phyloP scores from a whole-genome alignment of 768 basidiomycete species.

The Lyophyllum semitale region DNA sequence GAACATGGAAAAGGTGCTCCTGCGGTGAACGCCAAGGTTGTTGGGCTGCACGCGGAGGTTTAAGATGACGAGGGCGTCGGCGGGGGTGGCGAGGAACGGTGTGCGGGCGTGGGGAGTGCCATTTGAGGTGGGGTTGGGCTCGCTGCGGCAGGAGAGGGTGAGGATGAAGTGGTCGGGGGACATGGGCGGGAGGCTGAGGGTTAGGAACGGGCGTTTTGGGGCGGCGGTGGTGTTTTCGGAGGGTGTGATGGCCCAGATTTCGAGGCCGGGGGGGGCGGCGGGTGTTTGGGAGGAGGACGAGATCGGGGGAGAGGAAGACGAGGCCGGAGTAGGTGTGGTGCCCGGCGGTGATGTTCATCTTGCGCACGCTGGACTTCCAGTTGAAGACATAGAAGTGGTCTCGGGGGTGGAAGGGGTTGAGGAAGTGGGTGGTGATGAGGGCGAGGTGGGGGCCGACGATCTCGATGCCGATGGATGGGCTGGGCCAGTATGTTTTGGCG shows the following conservation, averaged over 20 bases:
- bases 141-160: constrained; percentile 36
- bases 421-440: constrained; percentile 2
- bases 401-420: neutral
- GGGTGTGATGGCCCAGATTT: constrained; percentile 35
- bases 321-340: constrained; percentile 26
- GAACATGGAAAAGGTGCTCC: constrained; percentile 31
- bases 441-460: constrained; percentile 16
- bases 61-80: constrained; percentile 36
- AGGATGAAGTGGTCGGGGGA: constrained; percentile 20
- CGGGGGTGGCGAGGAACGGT: constrained; percentile 24
- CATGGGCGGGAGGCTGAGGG: constrained; percentile 32
- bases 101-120: constrained; percentile 8
- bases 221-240: neutral
- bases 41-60: constrained; percentile 30
- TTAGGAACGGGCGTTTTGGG: constrained; percentile 19
- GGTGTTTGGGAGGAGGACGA: constrained; percentile 36
- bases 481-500: constrained; percentile 11
- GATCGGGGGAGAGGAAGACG: no score
- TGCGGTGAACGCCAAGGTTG: neutral
- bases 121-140: constrained; percentile 39
- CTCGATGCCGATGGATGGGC: constrained; percentile 13
- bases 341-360: constrained; percentile 4
- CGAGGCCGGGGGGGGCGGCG: constrained; percentile 26
- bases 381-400: constrained; percentile 13
- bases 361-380: constrained; percentile 12